Evolutionary conservation across 352 stramenopile species (phyloP).

Genomic region (Peronospora tabacina): DNA sequence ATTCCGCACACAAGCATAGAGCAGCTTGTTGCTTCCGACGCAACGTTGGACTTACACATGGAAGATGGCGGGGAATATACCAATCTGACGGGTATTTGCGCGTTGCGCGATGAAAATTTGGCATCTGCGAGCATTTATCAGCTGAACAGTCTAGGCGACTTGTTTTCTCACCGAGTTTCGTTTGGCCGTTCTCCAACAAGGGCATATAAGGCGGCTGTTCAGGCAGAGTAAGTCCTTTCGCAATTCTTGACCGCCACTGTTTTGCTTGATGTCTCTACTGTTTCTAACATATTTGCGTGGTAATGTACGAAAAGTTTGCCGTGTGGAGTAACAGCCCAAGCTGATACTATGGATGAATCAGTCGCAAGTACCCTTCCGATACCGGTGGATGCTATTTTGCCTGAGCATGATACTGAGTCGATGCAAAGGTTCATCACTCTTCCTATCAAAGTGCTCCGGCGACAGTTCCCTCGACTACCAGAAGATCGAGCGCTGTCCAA

Average conservation of each 20-base stretch:
- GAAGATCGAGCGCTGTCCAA: slow-evolving; percentile 1
- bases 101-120: slow-evolving; percentile 25
- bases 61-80: slow-evolving; percentile 55
- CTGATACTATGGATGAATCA: slow-evolving; percentile 9
- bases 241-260: not conserved
- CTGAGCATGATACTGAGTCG: slow-evolving; percentile 41
- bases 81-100: slow-evolving; percentile 41
- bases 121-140: slow-evolving; percentile 43
- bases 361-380: slow-evolving; percentile 34
- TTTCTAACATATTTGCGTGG: slow-evolving; percentile 1
- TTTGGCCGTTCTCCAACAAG: slow-evolving; percentile 26
- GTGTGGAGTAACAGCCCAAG: slow-evolving; percentile 36
- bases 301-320: slow-evolving; percentile 35
- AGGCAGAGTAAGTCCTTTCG: slow-evolving; percentile 43
- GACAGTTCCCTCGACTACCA: slow-evolving; percentile 44
- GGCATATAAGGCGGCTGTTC: slow-evolving; percentile 40
- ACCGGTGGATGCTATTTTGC: slow-evolving; percentile 46
- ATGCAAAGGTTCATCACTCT: slow-evolving; percentile 37
- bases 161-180: slow-evolving; percentile 55
- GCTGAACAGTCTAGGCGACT: slow-evolving; percentile 55
- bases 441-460: slow-evolving; percentile 39
- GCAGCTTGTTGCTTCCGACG: slow-evolving; percentile 53
- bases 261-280: not conserved
- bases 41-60: slow-evolving; percentile 52
- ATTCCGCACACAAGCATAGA: slow-evolving; percentile 13